Evolutionary conservation across 768 basidiomycete species (phyloP), one percentile per base, ranked within the genome.

Genomic region (Tylopilus vinaceipallidus): DNA sequence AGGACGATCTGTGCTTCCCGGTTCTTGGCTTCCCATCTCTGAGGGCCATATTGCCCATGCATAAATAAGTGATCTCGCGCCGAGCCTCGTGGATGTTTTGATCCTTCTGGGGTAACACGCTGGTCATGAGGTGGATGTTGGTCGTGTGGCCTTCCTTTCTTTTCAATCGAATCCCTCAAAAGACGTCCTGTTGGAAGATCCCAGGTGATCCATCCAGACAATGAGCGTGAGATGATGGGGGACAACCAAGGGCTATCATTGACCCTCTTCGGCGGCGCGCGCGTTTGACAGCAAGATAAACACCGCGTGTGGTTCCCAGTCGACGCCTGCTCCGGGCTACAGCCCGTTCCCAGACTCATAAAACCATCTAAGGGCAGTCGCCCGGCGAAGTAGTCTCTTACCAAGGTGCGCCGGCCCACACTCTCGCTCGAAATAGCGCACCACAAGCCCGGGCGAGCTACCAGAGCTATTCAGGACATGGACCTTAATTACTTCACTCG

Each of bases 301-400:
- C 45, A 33, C 33, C 24, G 43, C 40, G 37, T 38, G 45, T 23
- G 8, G 9, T 12, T 29, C 20, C 36, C 33, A 19, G 41, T 33
- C 19, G 39, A 42, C 55, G 43, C 24, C 30, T 16, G 34, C 39
- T 14, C 9, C 30, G 44, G 27, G 34, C 8, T 14, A 9, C 26
- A 5, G 5, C 11, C n/a, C n/a, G 4, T 49, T 56, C 59, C 27
- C 47, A 53, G 43, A 52, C 35, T 60, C 49, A 52, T 57, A 46
- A 49, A 34, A 26, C 32, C 22, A 26, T 23, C 5, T 14, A 11
- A 17, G 36, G 30, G 27, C 39, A 42, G 29, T 34, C 17, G 27
- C 27, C 27, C 6, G 27, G 12, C 6, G 12, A 35, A 22, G 37
- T 17, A 29, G 19, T 6, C 19, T 23, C 22, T 44, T 23, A 16